phyloP scores from a whole-genome alignment of 495 filamentous ascomycete genomes.

The Physcia stellaris region DNA sequence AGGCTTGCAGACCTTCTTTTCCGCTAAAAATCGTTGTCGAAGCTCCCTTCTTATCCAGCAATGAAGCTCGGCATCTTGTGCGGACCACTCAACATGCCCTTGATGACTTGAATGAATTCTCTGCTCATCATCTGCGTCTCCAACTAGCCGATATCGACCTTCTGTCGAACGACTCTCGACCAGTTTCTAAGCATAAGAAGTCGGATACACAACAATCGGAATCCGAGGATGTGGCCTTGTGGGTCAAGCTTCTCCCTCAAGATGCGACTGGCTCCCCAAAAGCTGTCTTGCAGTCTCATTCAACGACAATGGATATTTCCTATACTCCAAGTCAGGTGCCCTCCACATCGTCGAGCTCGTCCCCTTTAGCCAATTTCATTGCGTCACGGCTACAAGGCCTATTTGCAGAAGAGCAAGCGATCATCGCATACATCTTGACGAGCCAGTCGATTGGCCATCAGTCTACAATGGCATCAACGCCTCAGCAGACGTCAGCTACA shows the following conservation, averaged over 20 bases:
- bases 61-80: conserved; percentile 64
- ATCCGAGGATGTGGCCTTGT: conserved; percentile 43
- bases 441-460: conserved; percentile 20
- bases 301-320: conserved; percentile 61
- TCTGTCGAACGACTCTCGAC: conserved; percentile 3
- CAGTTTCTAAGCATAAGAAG: conserved; percentile 3
- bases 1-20: conserved; percentile 83
- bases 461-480: conserved; percentile 18
- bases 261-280: conserved; percentile 36
- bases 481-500: conserved; percentile 24
- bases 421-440: conserved; percentile 69
- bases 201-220: conserved; percentile 1
- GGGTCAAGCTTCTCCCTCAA: conserved; percentile 53
- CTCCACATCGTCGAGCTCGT: conserved; percentile 51
- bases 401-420: conserved; percentile 82
- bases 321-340: conserved; percentile 67
- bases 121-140: conserved; percentile 74
- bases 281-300: conserved; percentile 51
- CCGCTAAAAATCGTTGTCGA: conserved; percentile 72
- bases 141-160: conserved; percentile 39
- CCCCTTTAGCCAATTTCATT: conserved; percentile 66
- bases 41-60: conserved; percentile 47
- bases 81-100: conserved; percentile 79
- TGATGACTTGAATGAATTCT: conserved; percentile 83
- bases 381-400: conserved; percentile 63